phyloP scores from a whole-genome alignment of 148 eudicot genomes.

The Chenopodium formosanum region DNA sequence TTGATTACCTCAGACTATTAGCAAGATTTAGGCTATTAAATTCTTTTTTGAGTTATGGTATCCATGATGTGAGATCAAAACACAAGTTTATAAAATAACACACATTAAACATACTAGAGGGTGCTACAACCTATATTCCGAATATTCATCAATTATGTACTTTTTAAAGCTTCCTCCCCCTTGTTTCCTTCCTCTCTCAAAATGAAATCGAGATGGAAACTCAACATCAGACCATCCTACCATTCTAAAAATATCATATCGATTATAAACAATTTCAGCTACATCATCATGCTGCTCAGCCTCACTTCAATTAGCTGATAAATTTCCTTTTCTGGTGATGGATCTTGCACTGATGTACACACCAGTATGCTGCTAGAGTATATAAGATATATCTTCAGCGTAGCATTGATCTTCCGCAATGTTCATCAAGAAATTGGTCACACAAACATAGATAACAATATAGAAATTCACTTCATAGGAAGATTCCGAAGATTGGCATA shows the following conservation, averaged over 20 bases:
- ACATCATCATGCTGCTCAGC: constrained; percentile 72
- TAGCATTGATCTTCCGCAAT: too few species aligned
- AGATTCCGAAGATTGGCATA: background rate
- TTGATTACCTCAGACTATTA: too few species aligned
- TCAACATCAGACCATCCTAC: constrained; percentile 41
- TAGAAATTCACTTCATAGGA: background rate
- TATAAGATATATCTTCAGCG: background rate
- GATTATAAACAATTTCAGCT: constrained; percentile 77
- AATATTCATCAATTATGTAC: constrained; percentile 76
- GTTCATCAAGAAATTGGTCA: background rate
- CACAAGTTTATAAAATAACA: too few species aligned
- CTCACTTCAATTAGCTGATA: constrained; percentile 76
- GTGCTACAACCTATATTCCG: constrained; percentile 45
- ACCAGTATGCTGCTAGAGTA: constrained; percentile 19
- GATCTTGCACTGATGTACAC: constrained; percentile 64
- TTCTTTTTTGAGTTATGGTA: too few species aligned
- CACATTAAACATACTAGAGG: background rate
- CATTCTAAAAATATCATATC: constrained; percentile 56
- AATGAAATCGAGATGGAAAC: constrained; percentile 85
- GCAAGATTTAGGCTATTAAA: too few species aligned
- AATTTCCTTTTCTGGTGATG: constrained; percentile 55
- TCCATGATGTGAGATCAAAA: too few species aligned
- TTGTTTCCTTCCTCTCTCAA: constrained; percentile 90
- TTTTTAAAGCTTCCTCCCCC: constrained; percentile 62
- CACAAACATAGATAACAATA: background rate